phyloP scores from a whole-genome alignment of 768 basidiomycete genomes.

The Tulasnella sp. region DNA sequence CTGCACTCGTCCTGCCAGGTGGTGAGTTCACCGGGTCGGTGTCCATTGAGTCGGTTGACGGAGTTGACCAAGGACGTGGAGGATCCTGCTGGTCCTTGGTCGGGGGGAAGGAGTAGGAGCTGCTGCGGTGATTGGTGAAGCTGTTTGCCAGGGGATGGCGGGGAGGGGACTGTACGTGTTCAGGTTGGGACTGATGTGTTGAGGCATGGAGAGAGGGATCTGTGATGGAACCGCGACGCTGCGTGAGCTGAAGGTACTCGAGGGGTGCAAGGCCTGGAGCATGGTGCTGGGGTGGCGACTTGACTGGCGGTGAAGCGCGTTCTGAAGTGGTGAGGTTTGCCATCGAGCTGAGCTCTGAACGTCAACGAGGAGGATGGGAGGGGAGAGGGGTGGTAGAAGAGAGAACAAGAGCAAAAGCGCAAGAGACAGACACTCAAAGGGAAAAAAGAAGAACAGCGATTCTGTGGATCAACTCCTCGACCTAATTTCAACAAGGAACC shows the following conservation, averaged over 20 bases:
- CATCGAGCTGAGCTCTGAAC: constrained; percentile 4
- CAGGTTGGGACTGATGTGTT: constrained; percentile 25
- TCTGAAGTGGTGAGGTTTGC: constrained; percentile 12
- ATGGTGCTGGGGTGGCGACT: constrained; percentile 21
- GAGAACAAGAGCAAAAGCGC: not conserved
- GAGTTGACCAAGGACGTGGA: constrained; percentile 3
- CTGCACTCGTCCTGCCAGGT: constrained; percentile 12
- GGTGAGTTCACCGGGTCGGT: constrained; percentile 15
- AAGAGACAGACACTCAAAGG: not conserved
- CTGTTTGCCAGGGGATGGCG: not conserved
- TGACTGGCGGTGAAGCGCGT: constrained; percentile 5
- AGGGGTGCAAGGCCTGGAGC: constrained; percentile 61
- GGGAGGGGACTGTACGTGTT: constrained; percentile 9
- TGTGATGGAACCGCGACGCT: constrained; percentile 75
- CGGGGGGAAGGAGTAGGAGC: constrained; percentile 15
- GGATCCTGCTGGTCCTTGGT: constrained; percentile 27
- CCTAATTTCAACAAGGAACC: constrained; percentile 6
- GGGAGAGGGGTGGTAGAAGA: not conserved
- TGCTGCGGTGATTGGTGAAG: not conserved
- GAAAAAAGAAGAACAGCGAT: not conserved
- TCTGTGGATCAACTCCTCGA: not conserved
- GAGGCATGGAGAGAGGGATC: constrained; percentile 65
- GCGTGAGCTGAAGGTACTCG: constrained; percentile 62
- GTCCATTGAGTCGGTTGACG: constrained; percentile 15
- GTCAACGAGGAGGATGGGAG: not conserved